phyloP scores from a whole-genome alignment of 176 grass and related monocot species.

The Rhynchospora breviuscula region DNA sequence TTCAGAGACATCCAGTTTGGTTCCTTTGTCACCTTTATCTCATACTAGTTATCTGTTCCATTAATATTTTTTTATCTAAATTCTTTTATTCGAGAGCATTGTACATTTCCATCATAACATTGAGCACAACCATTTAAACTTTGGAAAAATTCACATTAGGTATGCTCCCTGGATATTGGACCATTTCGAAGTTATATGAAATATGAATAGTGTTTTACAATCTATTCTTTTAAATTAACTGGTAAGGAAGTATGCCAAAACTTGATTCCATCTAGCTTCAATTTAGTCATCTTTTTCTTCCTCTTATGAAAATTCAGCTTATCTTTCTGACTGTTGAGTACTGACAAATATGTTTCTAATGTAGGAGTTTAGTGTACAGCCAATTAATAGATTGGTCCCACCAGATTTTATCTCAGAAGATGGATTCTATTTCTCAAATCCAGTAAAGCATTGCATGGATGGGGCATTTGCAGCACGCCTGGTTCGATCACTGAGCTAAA shows the following conservation, averaged over 20 bases:
- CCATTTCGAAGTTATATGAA: not conserved
- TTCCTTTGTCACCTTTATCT: not conserved
- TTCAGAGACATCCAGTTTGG: slow-evolving; percentile 60
- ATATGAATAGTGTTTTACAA: not conserved
- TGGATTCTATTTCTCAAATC: slow-evolving; percentile 87
- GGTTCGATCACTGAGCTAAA: slow-evolving; percentile 36
- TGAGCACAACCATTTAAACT: not conserved
- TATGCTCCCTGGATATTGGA: not conserved
- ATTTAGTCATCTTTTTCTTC: not conserved
- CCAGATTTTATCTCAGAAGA: slow-evolving; percentile 60
- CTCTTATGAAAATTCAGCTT: not conserved
- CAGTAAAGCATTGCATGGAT: slow-evolving; percentile 76
- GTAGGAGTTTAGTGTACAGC: slow-evolving; percentile 9
- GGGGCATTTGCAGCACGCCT: slow-evolving; percentile 88
- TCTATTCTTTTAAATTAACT: slow-evolving; percentile 2
- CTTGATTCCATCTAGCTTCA: not conserved
- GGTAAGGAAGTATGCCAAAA: not conserved
- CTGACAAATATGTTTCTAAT: not conserved
- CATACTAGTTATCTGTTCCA: not conserved
- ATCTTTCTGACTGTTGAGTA: not conserved
- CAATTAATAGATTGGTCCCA: slow-evolving; percentile 42
- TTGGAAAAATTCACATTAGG: not conserved
- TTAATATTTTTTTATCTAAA: not conserved
- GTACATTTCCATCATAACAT: not conserved
- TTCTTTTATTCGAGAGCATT: not conserved